These are phyloP conservation scores for Cadophora sp. DNA, from an alignment of 2,329 filamentous ascomycete species.

Conservation along the genomic window DNA sequence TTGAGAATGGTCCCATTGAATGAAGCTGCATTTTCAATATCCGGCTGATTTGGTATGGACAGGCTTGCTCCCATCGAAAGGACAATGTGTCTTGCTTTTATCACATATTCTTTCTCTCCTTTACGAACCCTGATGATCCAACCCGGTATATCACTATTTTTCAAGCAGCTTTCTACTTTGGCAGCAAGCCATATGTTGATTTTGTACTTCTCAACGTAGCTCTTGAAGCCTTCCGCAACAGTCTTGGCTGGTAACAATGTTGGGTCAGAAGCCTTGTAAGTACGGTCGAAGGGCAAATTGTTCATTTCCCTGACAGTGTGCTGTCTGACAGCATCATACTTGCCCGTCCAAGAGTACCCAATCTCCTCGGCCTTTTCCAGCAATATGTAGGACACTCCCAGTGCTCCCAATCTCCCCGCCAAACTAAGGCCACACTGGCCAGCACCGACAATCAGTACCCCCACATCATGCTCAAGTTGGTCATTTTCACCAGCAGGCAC, in stretches of 20 bases:
- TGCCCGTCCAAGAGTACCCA: conserved; percentile 66
- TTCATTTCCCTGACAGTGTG: conserved; percentile 70
- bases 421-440: conserved; percentile 63
- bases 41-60: conserved; percentile 63
- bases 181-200: conserved; percentile 70
- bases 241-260: conserved; percentile 75
- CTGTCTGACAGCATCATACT: conserved; percentile 69
- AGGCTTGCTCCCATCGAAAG: conserved; percentile 61
- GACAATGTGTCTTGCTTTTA: conserved; percentile 51
- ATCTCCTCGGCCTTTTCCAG: conserved; percentile 62
- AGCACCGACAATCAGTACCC: conserved; percentile 51
- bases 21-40: conserved; percentile 58
- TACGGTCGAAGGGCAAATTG: conserved; percentile 64
- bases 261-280: conserved; percentile 68
- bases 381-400: conserved; percentile 59
- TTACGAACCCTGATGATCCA: conserved; percentile 54
- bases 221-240: conserved; percentile 70
- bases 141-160: conserved; percentile 52
- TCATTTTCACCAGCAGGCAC: neutral
- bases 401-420: conserved; percentile 63
- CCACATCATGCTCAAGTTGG: neutral
- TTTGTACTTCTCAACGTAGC: conserved; percentile 67
- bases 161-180: conserved; percentile 53
- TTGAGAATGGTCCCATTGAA: conserved; percentile 21
- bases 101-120: conserved; percentile 45